Percentiles rank a stretch among this genome's conserved stretches.
phyloP scores from a whole-genome alignment of 352 stramenopile species.

The Blastocystis sp. region DNA sequence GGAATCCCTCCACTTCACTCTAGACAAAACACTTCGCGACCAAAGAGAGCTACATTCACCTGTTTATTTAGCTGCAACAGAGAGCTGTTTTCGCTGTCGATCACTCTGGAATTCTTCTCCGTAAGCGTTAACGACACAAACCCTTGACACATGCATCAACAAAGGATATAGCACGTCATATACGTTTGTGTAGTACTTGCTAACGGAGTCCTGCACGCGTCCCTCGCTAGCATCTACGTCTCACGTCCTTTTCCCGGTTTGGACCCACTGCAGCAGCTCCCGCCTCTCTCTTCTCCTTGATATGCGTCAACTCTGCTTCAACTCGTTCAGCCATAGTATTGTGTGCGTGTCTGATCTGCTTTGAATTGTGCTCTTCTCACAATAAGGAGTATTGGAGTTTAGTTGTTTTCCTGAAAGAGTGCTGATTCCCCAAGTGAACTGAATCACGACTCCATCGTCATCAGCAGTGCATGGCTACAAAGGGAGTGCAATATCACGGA shows the following conservation, averaged over 20 bases:
- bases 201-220: neutral
- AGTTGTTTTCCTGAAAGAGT: too few species aligned
- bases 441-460: too few species aligned
- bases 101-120: neutral
- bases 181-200: neutral
- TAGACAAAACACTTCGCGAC: neutral
- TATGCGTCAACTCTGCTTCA: neutral
- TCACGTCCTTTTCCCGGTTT: neutral
- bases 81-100: constrained; percentile 8
- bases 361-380: too few species aligned
- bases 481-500: neutral
- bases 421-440: too few species aligned
- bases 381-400: too few species aligned
- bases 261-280: constrained; percentile 12
- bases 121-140: neutral
- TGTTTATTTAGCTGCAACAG: constrained; percentile 25
- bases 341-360: too few species aligned
- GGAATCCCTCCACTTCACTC: constrained; percentile 58
- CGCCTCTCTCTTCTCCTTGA: constrained; percentile 41
- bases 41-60: constrained; percentile 31
- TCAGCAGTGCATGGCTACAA: too few species aligned
- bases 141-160: neutral
- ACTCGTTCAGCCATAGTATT: constrained; percentile 43
- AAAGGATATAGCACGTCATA: constrained; percentile 44
- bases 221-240: constrained; percentile 22